Conservation (phyloP, 2,329 filamentous ascomycete genomes). For the Fusarium sp. region DNA sequence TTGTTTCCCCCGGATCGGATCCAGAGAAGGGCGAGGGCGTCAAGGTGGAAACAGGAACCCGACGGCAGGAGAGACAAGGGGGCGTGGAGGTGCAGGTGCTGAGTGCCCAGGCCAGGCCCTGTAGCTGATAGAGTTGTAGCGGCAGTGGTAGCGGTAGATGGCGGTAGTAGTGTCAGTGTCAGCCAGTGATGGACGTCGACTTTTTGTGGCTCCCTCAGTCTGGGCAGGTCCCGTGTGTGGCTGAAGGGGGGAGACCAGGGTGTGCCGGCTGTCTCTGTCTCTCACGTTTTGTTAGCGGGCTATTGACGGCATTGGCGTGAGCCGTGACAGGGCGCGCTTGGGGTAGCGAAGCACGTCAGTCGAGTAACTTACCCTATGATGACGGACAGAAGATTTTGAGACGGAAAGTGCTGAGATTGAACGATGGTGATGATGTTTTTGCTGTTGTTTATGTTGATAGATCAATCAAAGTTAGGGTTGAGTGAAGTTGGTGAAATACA, state of each 20-base stretch:
- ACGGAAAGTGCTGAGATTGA: neutral
- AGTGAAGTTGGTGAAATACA: neutral
- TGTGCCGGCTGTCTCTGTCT: neutral
- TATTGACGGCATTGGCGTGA: slow-evolving; percentile 7
- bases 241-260: neutral
- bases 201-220: neutral
- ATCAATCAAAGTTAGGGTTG: neutral
- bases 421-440: neutral
- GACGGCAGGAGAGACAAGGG: neutral
- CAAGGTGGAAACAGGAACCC: neutral
- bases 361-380: neutral
- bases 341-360: neutral
- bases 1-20: neutral
- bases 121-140: neutral
- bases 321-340: neutral
- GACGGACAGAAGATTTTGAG: neutral
- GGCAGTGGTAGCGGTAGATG: slow-evolving; percentile 2
- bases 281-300: slow-evolving; percentile 5
- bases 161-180: neutral
- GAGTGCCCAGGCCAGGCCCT: neutral
- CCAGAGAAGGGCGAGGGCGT: neutral
- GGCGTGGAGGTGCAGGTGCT: neutral
- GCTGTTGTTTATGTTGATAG: neutral
- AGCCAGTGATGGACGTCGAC: neutral
- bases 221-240: slow-evolving; percentile 1